Percentiles rank a stretch among this genome's conserved stretches.
Evolutionary conservation across 1,284 basidiomycete genomes (phyloP).

Genomic region (Austroboletus novae-zelandiae): DNA sequence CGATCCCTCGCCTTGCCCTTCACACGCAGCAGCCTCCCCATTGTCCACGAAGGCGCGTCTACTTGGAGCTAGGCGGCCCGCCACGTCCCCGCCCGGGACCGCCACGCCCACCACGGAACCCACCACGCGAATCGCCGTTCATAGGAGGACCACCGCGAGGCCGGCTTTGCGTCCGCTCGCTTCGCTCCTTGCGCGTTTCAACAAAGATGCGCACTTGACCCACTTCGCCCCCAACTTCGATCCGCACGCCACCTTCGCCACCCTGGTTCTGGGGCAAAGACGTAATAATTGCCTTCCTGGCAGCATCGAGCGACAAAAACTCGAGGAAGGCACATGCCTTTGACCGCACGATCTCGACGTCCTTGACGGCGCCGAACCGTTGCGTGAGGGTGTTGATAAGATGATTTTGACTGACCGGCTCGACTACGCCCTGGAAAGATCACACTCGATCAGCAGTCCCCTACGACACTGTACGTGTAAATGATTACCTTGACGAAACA

Average conservation of each 20-base stretch:
- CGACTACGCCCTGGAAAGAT: conserved; percentile 60
- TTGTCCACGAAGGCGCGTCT: conserved; percentile 1
- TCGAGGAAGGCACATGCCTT: conserved; percentile 97
- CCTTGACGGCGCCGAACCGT: conserved; percentile 85
- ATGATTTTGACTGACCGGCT: conserved; percentile 62
- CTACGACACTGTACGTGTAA: background rate
- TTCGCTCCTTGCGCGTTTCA: conserved; percentile 88
- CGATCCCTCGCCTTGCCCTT: background rate
- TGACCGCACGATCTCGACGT: conserved; percentile 82
- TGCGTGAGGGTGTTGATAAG: conserved; percentile 59
- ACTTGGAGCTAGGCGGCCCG: conserved; percentile 25
- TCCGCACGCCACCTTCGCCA: conserved; percentile 85
- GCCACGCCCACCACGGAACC: conserved; percentile 35
- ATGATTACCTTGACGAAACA: conserved; percentile 85
- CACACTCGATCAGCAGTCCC: conserved; percentile 4
- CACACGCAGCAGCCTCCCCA: conserved; percentile 2
- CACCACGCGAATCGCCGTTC: conserved; percentile 41
- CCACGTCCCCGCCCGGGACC: conserved; percentile 37
- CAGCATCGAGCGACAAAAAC: conserved; percentile 76
- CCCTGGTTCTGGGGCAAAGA: conserved; percentile 66
- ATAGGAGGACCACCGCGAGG: conserved; percentile 47
- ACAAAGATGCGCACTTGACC: conserved; percentile 66
- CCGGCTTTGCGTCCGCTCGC: conserved; percentile 60
- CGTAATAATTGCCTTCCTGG: conserved; percentile 80
- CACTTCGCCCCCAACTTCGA: conserved; percentile 56